Evolutionary conservation across 371 early-diverging fungal genomes (phyloP), one percentile per base, ranked within the genome.

Genomic region (Rhizopus stolonifer): DNA sequence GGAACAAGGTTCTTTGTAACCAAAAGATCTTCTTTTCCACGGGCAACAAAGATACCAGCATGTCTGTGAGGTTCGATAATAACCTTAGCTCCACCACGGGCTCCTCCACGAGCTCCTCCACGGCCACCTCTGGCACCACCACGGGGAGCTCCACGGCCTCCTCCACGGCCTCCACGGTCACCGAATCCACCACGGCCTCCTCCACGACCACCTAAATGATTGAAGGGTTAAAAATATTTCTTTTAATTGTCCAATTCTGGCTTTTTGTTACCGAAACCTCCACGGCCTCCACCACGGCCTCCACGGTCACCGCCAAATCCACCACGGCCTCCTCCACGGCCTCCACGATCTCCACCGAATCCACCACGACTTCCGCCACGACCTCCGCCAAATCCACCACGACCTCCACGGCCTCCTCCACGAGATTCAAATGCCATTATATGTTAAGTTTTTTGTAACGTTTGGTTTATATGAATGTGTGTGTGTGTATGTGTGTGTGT

Each of bases 1-100:
- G 99, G 97, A 19, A 96, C 96, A 64, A 99, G 71, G 84, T 99
- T 99, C 87, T 94, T 95, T 67, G 99, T 99, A 45, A 97, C 90
- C 43, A 99, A 84, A 69, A 97, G 79, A 81, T 99, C 99, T 81
- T 99, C 99, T 85, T 99, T 99, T 48, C 97, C 97, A 70, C 96
- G 88, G 26, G 96, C 96, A 74, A 99, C 86, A 67, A 95, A 99
- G 66, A 99, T 90, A 71, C 86, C 86, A 65, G 89, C 90, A 81
- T 98, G 99, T 78, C 97, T 88, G 72, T 96, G 96, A 40, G 99
- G 99, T 78, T 96, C 95, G 54, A 98, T 84, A 47, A 99, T 84
- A 36, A 99, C 94, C 81, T 90, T 94, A 72, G 89, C 81, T 24
- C 94, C 94, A 24, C 93, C 94, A 61, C 76, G 81, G 58, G 92